Evolutionary conservation across 768 basidiomycete species (phyloP).

Genomic region (Scleroderma bovista): DNA sequence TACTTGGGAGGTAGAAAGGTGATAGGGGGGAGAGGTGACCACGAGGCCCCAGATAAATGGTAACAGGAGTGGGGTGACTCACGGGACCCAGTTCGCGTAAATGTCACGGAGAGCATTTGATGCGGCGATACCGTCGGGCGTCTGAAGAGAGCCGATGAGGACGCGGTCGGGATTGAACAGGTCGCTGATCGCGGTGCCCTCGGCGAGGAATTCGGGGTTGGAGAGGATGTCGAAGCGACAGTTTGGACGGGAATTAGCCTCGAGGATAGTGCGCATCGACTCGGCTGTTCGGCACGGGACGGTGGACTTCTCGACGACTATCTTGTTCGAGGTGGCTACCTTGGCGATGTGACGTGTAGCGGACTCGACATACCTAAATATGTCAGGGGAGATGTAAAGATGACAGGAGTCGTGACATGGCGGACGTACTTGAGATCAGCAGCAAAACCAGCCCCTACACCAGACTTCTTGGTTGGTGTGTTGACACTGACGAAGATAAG

Average conservation of each 20-base stretch:
- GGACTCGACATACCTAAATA: constrained; percentile 84
- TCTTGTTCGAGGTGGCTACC: constrained; percentile 87
- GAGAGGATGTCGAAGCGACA: constrained; percentile 96
- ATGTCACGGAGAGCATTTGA: constrained; percentile 72
- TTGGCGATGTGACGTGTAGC: constrained; percentile 95
- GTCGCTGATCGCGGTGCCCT: constrained; percentile 93
- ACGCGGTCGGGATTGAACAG: constrained; percentile 91
- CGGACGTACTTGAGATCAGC: constrained; percentile 95
- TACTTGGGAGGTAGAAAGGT: background rate
- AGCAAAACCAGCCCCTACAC: constrained; percentile 96
- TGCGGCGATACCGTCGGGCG: constrained; percentile 77
- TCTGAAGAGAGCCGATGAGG: constrained; percentile 93
- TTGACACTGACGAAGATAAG: constrained; percentile 98
- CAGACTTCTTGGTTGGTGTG: constrained; percentile 97
- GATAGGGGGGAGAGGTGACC: background rate
- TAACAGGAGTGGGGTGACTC: constrained; percentile 30
- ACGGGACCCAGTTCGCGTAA: constrained; percentile 97
- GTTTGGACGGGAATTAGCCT: constrained; percentile 92
- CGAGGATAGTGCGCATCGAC: constrained; percentile 98
- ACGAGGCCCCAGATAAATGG: background rate
- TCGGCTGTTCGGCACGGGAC: constrained; percentile 98
- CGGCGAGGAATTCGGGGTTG: constrained; percentile 98
- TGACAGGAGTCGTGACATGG: constrained; percentile 5
- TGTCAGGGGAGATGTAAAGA: constrained; percentile 3
- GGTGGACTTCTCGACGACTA: constrained; percentile 99